A percentile compares a stretch with the other conserved stretches of the same genome.
Evolutionary conservation across 2,329 filamentous ascomycete genomes (phyloP).

Genomic region (Aspergillus latus): DNA sequence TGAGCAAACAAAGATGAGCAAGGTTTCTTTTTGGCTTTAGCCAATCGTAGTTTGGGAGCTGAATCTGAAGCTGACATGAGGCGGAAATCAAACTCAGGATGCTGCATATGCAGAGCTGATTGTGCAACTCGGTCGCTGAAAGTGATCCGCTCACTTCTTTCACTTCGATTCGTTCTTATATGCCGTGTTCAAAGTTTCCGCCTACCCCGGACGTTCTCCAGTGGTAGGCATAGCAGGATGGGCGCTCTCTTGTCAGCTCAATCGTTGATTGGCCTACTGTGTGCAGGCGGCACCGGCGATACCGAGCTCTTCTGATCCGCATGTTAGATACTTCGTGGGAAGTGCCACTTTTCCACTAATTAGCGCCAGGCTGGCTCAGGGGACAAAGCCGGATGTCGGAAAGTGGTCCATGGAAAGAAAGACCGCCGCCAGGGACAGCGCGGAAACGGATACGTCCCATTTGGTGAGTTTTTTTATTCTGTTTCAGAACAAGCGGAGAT

Average conservation of each 20-base stretch:
- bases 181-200: background rate
- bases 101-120: conserved; percentile 1
- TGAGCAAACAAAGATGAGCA: background rate
- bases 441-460: background rate
- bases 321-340: background rate
- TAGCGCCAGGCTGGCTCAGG: background rate
- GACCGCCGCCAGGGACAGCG: background rate
- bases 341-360: background rate
- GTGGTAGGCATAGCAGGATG: background rate
- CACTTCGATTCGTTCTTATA: background rate
- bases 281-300: background rate
- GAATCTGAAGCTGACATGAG: background rate
- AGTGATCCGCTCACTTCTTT: background rate
- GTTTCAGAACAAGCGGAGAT: background rate
- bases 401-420: background rate
- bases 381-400: background rate
- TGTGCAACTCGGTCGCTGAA: background rate
- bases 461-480: background rate
- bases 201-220: background rate
- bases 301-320: background rate
- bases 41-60: background rate
- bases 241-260: background rate
- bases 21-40: no score
- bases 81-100: background rate
- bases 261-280: background rate